Base-by-base conservation (phyloP, 495 filamentous ascomycete species). In the Chaetomium fimeti region DNA sequence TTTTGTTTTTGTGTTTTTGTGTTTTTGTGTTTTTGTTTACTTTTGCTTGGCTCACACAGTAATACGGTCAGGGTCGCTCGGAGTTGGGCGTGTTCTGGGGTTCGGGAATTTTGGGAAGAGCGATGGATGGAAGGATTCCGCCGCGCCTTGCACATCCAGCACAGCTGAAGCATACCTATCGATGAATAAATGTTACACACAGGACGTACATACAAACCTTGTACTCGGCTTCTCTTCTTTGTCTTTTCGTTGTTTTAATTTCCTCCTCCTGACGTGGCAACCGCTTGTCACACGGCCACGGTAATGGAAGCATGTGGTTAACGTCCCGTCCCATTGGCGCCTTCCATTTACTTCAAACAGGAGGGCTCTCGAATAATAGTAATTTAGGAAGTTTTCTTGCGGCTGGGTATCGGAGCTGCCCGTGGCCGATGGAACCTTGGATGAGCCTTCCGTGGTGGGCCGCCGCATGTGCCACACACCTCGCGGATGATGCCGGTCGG, bases 81-180 rank as follows among this genome's bases (percentile, higher is more conserved):
- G 45, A 43, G 40, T 43, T 43, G 40, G 40, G 40, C 40, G 15
- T 43, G 15, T 5, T 43, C 9, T 43, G 13, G 40, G 40, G 40
- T 18, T 43, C n/a, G 40, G 40, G 40, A 3, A 13, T 2, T 18
- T 47, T 47, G 18, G 43, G 43, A 22, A 2, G 43, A 47, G 43
- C 43, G 43, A 47, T 47, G 43, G 43, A 47, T 47, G 18, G 43
- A 47, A 47, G 43, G 43, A 47, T 47, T 47, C n/a, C n/a, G n/a
- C 43, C 18, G n/a, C 43, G 43, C 7, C 43, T 47, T 47, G 16
- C 43, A 47, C 43, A 7, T 22, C 7, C 43, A 20, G n/a, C 9
- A 2, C 43, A n/a, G 43, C 18, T 9, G n/a, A n/a, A 47, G n/a
- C 43, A 47, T 47, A 1, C 22, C 43, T 47, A 1, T 47, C 43